Conservation (phyloP, 2,329 filamentous ascomycete genomes). For the Nakataea oryzae region DNA sequence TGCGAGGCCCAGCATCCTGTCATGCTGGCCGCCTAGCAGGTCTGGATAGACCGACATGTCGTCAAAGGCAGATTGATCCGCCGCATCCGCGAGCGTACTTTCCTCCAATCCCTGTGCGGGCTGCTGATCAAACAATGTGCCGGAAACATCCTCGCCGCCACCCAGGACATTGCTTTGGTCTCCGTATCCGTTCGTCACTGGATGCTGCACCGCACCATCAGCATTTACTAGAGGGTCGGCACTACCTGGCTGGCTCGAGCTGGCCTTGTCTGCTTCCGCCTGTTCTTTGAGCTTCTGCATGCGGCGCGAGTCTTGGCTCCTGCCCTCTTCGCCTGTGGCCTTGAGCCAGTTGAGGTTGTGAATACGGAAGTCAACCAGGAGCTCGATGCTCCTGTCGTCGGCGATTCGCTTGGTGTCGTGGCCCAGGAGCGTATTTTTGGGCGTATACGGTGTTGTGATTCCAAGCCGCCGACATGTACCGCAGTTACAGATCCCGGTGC, state of each 20-base stretch:
- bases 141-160: constrained; percentile 4
- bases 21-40: constrained; percentile 24
- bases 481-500: constrained; percentile 78
- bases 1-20: constrained; percentile 45
- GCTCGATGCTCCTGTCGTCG: constrained; percentile 83
- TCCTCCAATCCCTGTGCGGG: neutral
- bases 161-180: constrained; percentile 23
- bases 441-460: constrained; percentile 69
- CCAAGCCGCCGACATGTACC: constrained; percentile 58
- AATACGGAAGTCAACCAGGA: constrained; percentile 78
- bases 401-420: constrained; percentile 87
- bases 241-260: constrained; percentile 12
- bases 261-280: constrained; percentile 47
- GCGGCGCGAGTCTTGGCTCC: constrained; percentile 44
- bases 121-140: constrained; percentile 5
- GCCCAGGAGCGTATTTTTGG: constrained; percentile 77
- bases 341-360: constrained; percentile 82
- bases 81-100: constrained; percentile 3
- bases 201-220: constrained; percentile 9
- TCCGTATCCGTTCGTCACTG: constrained; percentile 16
- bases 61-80: constrained; percentile 15
- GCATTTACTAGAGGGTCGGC: neutral
- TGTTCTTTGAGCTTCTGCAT: constrained; percentile 47
- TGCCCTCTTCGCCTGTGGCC: constrained; percentile 44
- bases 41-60: constrained; percentile 34